Evolutionary conservation across 169 alveolate species (phyloP).

Genomic region (Cryptosporidium felis): DNA sequence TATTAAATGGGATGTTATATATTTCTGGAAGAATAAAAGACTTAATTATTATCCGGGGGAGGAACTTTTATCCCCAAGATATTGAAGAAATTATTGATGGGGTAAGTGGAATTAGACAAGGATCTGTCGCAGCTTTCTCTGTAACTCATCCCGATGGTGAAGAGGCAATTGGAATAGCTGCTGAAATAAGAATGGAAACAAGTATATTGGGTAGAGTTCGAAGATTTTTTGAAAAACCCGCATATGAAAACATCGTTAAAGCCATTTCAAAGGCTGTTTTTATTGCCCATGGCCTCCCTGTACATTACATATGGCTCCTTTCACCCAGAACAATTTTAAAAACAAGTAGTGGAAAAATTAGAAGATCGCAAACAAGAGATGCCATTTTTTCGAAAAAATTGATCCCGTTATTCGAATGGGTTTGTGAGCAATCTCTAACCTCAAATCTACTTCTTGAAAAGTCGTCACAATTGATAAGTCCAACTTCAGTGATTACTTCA

Average conservation of each 20-base stretch:
- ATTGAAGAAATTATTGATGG: conserved; percentile 77
- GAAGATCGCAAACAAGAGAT: conserved; percentile 75
- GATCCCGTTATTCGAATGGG: conserved; percentile 62
- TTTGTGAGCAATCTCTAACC: conserved; percentile 51
- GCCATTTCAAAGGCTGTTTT: conserved; percentile 74
- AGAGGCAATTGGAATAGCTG: conserved; percentile 79
- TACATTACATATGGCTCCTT: conserved; percentile 77
- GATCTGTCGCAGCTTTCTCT: conserved; percentile 77
- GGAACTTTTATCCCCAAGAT: conserved; percentile 80
- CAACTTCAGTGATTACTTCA: conserved; percentile 59
- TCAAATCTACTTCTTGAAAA: conserved; percentile 8
- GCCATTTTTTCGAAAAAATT: conserved; percentile 71
- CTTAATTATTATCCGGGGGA: conserved; percentile 77
- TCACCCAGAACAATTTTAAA: conserved; percentile 76
- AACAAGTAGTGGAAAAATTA: conserved; percentile 79
- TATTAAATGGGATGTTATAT: conserved; percentile 75
- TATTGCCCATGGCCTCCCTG: conserved; percentile 74
- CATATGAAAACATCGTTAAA: conserved; percentile 74
- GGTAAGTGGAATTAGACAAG: conserved; percentile 74
- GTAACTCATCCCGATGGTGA: conserved; percentile 74
- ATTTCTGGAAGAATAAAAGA: conserved; percentile 80
- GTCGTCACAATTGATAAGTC: conserved; percentile 66
- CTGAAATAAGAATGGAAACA: conserved; percentile 75
- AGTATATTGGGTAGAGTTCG: conserved; percentile 73
- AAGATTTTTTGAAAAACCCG: conserved; percentile 74